Evolutionary conservation across 495 filamentous ascomycete species (phyloP).

Genomic region (Talaromyces trachyspermus): DNA sequence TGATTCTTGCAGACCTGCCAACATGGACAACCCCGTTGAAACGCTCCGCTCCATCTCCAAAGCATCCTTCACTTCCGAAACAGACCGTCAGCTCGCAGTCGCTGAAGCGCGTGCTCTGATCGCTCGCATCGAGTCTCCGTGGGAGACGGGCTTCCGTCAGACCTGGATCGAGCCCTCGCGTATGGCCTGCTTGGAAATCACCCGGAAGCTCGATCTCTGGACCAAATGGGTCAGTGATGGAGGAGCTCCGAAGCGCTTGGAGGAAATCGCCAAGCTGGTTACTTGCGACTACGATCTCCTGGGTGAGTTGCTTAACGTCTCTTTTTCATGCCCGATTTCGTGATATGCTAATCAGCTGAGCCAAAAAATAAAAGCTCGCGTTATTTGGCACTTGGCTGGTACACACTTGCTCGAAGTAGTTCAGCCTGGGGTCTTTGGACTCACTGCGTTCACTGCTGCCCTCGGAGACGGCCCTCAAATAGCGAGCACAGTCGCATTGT

Average conservation of each 20-base stretch:
- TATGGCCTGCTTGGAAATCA: conserved; percentile 1
- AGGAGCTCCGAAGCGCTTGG: background rate
- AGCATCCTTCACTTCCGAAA: background rate
- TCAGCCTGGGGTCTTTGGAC: conserved; percentile 1
- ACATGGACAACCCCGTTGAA: background rate
- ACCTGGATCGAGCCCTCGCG: conserved; percentile 1
- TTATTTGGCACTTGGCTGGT: background rate
- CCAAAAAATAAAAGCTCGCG: background rate
- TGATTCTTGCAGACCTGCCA: too few relatives aligned
- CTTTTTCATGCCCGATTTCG: background rate
- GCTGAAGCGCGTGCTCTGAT: conserved; percentile 1
- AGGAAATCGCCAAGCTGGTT: background rate
- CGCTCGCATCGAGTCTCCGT: background rate
- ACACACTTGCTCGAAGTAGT: background rate
- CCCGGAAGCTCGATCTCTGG: background rate
- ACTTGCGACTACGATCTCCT: background rate
- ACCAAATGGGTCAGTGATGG: background rate
- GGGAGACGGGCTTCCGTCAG: conserved; percentile 2
- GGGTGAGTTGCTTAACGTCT: background rate
- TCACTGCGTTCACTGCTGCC: background rate
- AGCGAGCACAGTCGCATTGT: background rate
- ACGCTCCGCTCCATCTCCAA: background rate
- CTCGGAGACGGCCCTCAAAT: background rate
- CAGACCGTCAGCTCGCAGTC: background rate
- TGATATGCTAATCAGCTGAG: background rate